Evolutionary conservation across 116 monocot genomes (phyloP), one percentile per base, ranked within the genome.

Genomic region (Zostera marina): DNA sequence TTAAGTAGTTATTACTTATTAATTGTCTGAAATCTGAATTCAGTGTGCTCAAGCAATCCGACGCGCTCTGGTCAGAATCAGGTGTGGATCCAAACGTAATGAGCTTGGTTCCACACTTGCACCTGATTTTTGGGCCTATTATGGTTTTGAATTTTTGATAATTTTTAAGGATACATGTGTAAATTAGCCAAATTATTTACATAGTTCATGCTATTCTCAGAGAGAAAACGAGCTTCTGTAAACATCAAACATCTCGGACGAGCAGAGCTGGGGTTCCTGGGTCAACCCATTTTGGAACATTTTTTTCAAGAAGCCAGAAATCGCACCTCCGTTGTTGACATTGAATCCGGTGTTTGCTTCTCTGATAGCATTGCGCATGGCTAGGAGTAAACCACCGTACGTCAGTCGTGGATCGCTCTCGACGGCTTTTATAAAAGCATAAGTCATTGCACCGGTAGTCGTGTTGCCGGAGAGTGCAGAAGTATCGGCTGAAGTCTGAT

Each of bases 181-280:
- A 32, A 32, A 32, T 32, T 3, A 5, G 4, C 32, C 32, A 32
- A 5, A 32, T 32, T 32, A 32, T 32, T 32, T 32, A 5, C 32
- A 32, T 32, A 32, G 32, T n/a, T n/a, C n/a, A n/a, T n/a, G n/a
- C n/a, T n/a, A 32, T 32, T 32, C 2, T 32, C 32, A 87, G 44
- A 87, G 62, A 39, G 74, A 68, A 52, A 82, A 79, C 13, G 77
- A 74, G 61, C 55, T 79, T 61, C 47, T 20, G 51, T 74, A 87
- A 55, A 87, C 78, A 39, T 83, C 67, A 41, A 88, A 83, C 53
- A 8, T 55, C 61, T 82, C 77, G 2, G 88, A 77, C 38, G 83
- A 77, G 20, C 77, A 82, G n/a, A 88, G 72, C 44, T 88, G 88
- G 67, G 88, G 88, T 39, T 79, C 88, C 88, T 94, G 94, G 14